phyloP scores from a whole-genome alignment of 2,329 filamentous ascomycete genomes.

The Talaromyces sp. region DNA sequence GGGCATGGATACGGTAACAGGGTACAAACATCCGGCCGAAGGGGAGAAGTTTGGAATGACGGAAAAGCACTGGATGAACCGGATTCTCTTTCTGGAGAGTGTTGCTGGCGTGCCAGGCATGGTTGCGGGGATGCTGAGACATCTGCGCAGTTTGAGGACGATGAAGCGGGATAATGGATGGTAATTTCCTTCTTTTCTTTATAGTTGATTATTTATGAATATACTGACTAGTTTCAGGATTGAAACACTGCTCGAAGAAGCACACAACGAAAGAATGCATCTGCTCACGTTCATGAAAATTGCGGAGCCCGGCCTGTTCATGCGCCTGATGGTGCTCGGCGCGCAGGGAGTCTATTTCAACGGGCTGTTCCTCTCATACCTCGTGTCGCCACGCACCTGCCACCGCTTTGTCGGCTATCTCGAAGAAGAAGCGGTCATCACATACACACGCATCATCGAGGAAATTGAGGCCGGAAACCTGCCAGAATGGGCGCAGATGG shows the following conservation, averaged over 20 bases:
- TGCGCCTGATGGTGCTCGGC: slow-evolving; percentile 84
- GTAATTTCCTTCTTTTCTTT: slow-evolving; percentile 29
- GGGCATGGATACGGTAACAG: slow-evolving; percentile 76
- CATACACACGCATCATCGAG: slow-evolving; percentile 81
- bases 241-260: slow-evolving; percentile 82
- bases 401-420: slow-evolving; percentile 96
- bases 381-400: slow-evolving; percentile 78
- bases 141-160: slow-evolving; percentile 74
- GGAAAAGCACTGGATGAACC: slow-evolving; percentile 81
- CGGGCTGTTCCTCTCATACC: slow-evolving; percentile 80
- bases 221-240: slow-evolving; percentile 53
- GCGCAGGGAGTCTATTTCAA: slow-evolving; percentile 98
- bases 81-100: slow-evolving; percentile 90
- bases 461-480: slow-evolving; percentile 82
- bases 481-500: slow-evolving; percentile 72
- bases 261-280: slow-evolving; percentile 92
- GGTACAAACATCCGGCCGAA: slow-evolving; percentile 62
- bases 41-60: slow-evolving; percentile 64
- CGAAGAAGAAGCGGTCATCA: slow-evolving; percentile 94
- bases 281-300: slow-evolving; percentile 90
- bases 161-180: slow-evolving; percentile 93
- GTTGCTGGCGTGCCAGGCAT: slow-evolving; percentile 95
- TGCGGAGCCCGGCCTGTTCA: slow-evolving; percentile 78
- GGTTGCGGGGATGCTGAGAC: slow-evolving; percentile 91
- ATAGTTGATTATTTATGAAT: no score